Conservation (phyloP, 495 filamentous ascomycete species). For the Glutinoglossum americanum region DNA sequence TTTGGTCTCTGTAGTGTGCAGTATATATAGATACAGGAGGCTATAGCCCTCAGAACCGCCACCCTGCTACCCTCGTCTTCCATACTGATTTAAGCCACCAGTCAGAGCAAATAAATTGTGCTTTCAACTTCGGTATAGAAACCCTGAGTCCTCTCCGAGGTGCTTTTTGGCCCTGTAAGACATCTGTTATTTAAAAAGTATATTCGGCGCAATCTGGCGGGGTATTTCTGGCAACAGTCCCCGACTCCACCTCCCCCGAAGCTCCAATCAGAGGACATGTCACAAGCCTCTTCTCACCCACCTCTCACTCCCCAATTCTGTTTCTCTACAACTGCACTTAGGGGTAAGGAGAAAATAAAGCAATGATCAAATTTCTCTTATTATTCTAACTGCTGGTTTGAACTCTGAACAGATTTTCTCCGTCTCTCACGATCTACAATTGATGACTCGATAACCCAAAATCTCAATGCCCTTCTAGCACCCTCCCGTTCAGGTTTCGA, state of each 20-base stretch:
- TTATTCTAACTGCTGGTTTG: background rate
- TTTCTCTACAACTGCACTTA: conserved; percentile 64
- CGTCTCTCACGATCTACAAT: conserved; percentile 64
- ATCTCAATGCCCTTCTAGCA: conserved; percentile 74
- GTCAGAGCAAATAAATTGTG: background rate
- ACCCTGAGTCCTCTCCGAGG: background rate
- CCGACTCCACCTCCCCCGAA: background rate
- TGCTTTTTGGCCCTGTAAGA: background rate
- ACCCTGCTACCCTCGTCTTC: background rate
- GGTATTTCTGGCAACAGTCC: background rate
- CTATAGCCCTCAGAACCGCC: background rate
- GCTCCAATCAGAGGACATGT: conserved; percentile 26
- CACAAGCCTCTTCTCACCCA: conserved; percentile 35
- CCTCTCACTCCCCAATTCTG: conserved; percentile 73
- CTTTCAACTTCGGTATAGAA: background rate
- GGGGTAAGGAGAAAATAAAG: conserved; percentile 32
- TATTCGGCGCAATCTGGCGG: background rate
- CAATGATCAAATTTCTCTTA: background rate
- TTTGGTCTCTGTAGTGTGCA: no score
- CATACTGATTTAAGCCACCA: background rate
- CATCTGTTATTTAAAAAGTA: background rate
- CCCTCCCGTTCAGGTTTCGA: conserved; percentile 55
- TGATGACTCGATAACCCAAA: conserved; percentile 83
- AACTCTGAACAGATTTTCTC: conserved; percentile 53
- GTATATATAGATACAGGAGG: no score